Conservation (phyloP, 1,284 basidiomycete species). For the Moesziomyces sp. region DNA sequence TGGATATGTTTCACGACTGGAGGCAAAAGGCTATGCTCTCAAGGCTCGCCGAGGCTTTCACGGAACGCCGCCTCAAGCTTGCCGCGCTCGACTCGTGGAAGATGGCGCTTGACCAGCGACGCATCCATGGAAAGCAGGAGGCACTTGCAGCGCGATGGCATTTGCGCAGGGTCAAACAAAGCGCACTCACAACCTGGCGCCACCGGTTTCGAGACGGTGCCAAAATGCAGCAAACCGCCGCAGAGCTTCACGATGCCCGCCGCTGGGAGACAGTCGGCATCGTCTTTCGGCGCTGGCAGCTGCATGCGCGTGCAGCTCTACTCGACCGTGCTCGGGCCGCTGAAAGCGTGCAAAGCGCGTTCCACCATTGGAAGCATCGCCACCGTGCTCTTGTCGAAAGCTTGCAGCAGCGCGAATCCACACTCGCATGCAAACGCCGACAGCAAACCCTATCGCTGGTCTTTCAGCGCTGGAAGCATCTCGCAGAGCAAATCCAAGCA, state of each 20-base stretch:
- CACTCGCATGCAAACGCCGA: constrained; percentile 6
- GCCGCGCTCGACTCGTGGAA: constrained; percentile 36
- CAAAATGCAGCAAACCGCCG: constrained; percentile 12
- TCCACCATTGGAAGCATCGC: constrained; percentile 29
- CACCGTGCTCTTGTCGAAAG: constrained; percentile 15
- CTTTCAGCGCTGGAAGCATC: constrained; percentile 17
- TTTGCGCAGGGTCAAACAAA: constrained; percentile 25
- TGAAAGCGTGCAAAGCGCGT: constrained; percentile 7
- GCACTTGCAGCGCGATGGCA: constrained; percentile 48
- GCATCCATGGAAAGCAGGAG: constrained; percentile 17
- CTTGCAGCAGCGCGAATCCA: constrained; percentile 36
- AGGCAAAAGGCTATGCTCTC: constrained; percentile 27
- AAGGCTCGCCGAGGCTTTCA: constrained; percentile 34
- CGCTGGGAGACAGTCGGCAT: background rate
- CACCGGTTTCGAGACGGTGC: background rate
- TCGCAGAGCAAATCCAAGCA: constrained; percentile 4
- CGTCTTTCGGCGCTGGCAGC: constrained; percentile 18
- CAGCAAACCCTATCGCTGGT: background rate
- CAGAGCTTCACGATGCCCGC: background rate
- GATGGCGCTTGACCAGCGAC: constrained; percentile 10
- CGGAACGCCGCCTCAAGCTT: constrained; percentile 33
- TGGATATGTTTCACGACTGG: constrained; percentile 23
- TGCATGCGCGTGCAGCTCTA: constrained; percentile 21
- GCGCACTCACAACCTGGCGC: constrained; percentile 15
- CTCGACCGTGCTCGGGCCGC: constrained; percentile 17